Evolutionary conservation across 1,284 basidiomycete species (phyloP), one percentile per base, ranked within the genome.

Genomic region (Trichosporon sp.): DNA sequence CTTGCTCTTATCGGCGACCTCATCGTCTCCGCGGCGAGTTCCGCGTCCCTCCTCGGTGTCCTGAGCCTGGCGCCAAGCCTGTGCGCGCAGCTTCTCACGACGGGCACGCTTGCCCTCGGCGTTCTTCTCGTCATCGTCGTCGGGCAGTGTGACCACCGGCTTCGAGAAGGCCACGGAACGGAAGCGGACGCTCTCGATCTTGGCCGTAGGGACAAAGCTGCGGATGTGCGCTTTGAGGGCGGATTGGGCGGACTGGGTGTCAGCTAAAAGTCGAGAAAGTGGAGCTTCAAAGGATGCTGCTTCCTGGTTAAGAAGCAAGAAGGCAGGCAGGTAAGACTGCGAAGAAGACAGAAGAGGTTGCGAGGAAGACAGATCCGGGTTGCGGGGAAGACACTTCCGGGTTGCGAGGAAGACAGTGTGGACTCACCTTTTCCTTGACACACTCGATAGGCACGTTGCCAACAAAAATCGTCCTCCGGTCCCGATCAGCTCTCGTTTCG

Each of bases 381-480:
- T n/a, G n/a, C n/a, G n/a, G n/a, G n/a, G n/a, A n/a, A n/a, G n/a
- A n/a, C n/a, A n/a, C n/a, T n/a, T 5, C 5, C 3, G 34, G 3
- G 13, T 37, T 37, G 3, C 34, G 11, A 37, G 34, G 13, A 14
- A 8, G 4, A 16, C 29, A 9, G 6, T 5, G 29, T n/a, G 29
- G 78, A 69, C 77, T 59, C 70, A 92, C 92, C 78, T 87, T 88
- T 71, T 85, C 87, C 62, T 89, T 89, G 16, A 87, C 88, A 8
- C 90, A 86, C 5, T 90, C 87, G 2, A 90, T 82, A 2, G 88
- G 86, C 0, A 98, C 81, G 76, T 98, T 98, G 10, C 95, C 95
- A n/a, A 99, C 80, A 76, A 98, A 99, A 59, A 97, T 83, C 1
- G 95, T 96, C 29, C 95, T 86, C 19, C 85, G 83, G 74, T 96